Base-by-base conservation (phyloP, 2,329 filamentous ascomycete species). In the Zalaria obscura region DNA sequence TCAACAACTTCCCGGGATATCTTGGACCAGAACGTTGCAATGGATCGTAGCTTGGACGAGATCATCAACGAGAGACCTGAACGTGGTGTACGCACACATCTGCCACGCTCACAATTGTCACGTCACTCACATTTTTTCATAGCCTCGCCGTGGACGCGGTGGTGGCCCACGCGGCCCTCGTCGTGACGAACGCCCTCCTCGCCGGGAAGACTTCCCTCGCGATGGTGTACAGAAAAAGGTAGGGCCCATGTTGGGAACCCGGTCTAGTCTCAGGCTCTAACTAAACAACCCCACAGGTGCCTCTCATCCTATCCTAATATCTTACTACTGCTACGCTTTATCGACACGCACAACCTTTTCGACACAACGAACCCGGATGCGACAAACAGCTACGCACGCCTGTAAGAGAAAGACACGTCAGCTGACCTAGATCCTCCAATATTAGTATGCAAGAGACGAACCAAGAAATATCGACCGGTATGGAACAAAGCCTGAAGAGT, bases 161-260 rank as follows among this genome's bases (percentile, higher is more conserved):
- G 48, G 52, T 35, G 45, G 49, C 39, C 47, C 46, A 44, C 43
- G 50, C 40, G 50, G 50, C 48, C 48, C 49, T 28, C 25, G 36
- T 33, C 27, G 43, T 7, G 35, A 60, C 58, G 45, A 66, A 89
- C 88, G 78, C 93, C 94, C 69, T 94, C 95, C 50, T 51, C 62
- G 67, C 49, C 60, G 63, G 44, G 59, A 64, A 57, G 68, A 69
- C 37, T 80, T 73, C 53, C 81, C 83, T 56, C 80, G 83, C 66
- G 84, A 91, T 66, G 84, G 84, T 65, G 75, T 89, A 32, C 29
- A 32, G 61, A 88, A 80, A 87, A 93, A 93, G 86, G 86, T 89
- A 62, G 10, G 52, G 29, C n/a, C 29, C 29, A 32, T 32, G 7
- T 7, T n/a, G 7, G 7, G 7, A 7, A 7, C 29, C 29, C n/a